Base-by-base conservation (phyloP, 2,329 filamentous ascomycete species). In the Neospermospora avenae region DNA sequence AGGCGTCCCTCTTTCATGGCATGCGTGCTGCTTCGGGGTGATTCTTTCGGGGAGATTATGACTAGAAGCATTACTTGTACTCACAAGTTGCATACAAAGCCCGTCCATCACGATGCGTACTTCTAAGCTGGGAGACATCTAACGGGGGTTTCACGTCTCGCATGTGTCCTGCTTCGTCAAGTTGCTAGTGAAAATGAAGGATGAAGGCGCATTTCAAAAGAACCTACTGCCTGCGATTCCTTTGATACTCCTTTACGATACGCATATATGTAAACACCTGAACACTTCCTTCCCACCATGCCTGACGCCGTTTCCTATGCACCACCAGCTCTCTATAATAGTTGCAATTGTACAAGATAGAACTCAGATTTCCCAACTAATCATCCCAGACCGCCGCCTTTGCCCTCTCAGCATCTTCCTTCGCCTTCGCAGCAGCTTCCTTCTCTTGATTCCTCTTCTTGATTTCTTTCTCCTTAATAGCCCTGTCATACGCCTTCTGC, bases 331-430 rank as follows among this genome's bases (percentile, higher is more conserved):
- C 39, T 25, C 39, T 34, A 55, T 13, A 44, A 31, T 31, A 31
- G 11, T 31, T 10, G 28, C n/a, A 35, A 24, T 45, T n/a, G 7
- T 31, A 44, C 53, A 44, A 35, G 8, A n/a, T 18, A 24, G 3
- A 4, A 4, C 54, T 6, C 6, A 18, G n/a, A 16, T 41, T 3
- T 1, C 14, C 16, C 35, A 20, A 13, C 54, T 63, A 88, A 70
- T 88, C 90, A 61, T 95, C 87, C 95, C 95, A 98, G 25, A 96
- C 81, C n/a, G 90, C 87, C 62, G 83, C 83, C 80, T 89, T 96
- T n/a, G 88, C 87, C 74, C 81, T 84, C 72, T 93, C 89, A 48
- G 78, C 79, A 35, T 85, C 84, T 69, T 88, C 84, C 69, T 84
- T 84, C 65, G 82, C 82, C 69, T 78, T 80, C 65, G 77, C 76